Evolutionary conservation across 345 rosid genomes (phyloP).

Genomic region (Citrus medica): DNA sequence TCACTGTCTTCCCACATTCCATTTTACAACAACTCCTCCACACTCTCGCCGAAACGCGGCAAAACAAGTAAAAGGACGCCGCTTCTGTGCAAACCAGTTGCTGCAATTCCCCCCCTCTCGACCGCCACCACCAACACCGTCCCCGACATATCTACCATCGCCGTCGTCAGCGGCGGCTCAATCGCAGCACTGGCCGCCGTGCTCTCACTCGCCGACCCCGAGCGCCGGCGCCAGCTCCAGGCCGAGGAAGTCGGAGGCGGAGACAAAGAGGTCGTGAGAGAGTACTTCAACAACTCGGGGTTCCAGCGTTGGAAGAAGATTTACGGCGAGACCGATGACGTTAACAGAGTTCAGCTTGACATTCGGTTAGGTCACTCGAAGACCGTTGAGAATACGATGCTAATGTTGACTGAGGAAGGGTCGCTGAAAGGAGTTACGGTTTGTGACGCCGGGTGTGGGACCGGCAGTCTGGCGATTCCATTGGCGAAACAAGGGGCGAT

Average conservation of each 20-base stretch:
- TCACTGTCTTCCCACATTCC: slow-evolving; percentile 44
- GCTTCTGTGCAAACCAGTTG: slow-evolving; percentile 3
- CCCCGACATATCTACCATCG: slow-evolving; percentile 59
- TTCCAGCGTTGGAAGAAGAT: slow-evolving; percentile 95
- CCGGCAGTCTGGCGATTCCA: slow-evolving; percentile 73
- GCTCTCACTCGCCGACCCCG: slow-evolving; percentile 72
- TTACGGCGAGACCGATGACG: slow-evolving; percentile 88
- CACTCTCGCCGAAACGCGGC: slow-evolving; percentile 31
- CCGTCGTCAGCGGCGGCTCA: slow-evolving; percentile 77
- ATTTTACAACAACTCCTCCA: slow-evolving; percentile 11
- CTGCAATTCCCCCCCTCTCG: slow-evolving; percentile 39
- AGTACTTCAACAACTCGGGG: slow-evolving; percentile 84
- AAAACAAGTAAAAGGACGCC: slow-evolving; percentile 9
- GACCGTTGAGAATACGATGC: slow-evolving; percentile 76
- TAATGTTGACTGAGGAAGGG: slow-evolving; percentile 72
- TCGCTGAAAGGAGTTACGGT: slow-evolving; percentile 71
- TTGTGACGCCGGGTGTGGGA: slow-evolving; percentile 95
- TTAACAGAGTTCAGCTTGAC: slow-evolving; percentile 77
- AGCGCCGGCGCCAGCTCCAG: slow-evolving; percentile 71
- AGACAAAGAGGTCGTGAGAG: slow-evolving; percentile 88
- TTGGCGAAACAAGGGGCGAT: slow-evolving; percentile 83
- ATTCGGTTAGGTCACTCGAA: slow-evolving; percentile 78
- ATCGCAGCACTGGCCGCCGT: slow-evolving; percentile 87
- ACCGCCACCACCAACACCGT: slow-evolving; percentile 38
- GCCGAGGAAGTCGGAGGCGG: slow-evolving; percentile 94